Base-by-base conservation (phyloP, 352 stramenopile species). In the Lagenidium sp. region DNA sequence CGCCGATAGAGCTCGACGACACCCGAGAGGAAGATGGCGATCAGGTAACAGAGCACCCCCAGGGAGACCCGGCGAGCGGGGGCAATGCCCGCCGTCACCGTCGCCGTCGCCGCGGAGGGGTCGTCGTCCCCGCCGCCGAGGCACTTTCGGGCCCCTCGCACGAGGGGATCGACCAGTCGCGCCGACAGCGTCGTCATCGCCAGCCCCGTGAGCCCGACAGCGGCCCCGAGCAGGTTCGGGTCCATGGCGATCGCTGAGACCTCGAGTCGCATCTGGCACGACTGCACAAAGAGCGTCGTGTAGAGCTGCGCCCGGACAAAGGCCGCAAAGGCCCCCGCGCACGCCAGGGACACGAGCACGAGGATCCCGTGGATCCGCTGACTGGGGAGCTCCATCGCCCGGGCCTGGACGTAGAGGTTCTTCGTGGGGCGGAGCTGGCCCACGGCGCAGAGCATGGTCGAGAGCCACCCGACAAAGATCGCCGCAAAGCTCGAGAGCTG, bases 1-100 rank as follows among this genome's bases (percentile, higher is more conserved):
- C 79, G 74, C 2, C 79, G 74, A 36, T 92, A 92, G 0, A 92
- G 60, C 55, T 88, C 76, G 12, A 86, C 63, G 29, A 92, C 61
- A 41, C 79, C 84, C 8, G 74, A 69, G 25, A 88, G 41, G 46
- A 92, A 92, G 22, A 88, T 44, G 6, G 65, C 58, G 16, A 79
- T n/a, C 15, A 87, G 60, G 20, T 73, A 82, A 13, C 83, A 47
- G 23, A 78, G 55, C 38, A 75, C 68, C 0, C 61, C 67, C 32
- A 82, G 53, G 6, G 58, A 75, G 41, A 83, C 75, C 8, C n/a
- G n/a, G n/a, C n/a, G n/a, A n/a, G n/a, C n/a, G n/a, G n/a, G n/a
- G n/a, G n/a, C n/a, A n/a, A n/a, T n/a, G n/a, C n/a, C n/a, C n/a
- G n/a, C n/a, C n/a, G n/a, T n/a, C n/a, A n/a, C n/a, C 75, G 60